Conservation (phyloP, 208 protist species). For the Crithidia acanthocephali region DNA sequence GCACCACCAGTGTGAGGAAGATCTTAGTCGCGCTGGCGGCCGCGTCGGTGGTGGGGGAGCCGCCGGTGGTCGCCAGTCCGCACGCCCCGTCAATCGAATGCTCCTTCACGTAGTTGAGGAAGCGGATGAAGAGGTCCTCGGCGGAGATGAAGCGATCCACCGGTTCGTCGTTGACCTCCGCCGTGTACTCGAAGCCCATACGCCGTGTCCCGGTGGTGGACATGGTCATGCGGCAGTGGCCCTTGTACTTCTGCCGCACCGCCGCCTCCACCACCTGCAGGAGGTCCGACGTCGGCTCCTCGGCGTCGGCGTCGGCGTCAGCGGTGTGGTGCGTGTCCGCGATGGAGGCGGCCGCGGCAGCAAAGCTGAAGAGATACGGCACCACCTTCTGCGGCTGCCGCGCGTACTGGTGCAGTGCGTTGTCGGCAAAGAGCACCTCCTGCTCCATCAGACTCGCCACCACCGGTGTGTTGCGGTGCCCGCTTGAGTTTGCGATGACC, state of each 20-base stretch:
- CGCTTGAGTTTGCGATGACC: constrained; percentile 79
- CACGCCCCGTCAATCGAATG: constrained; percentile 81
- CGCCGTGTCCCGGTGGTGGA: constrained; percentile 24
- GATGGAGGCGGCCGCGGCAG: constrained; percentile 57
- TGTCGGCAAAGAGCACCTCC: constrained; percentile 83
- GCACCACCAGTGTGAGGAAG: constrained; percentile 79
- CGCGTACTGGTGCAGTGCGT: constrained; percentile 65
- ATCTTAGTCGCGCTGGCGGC: constrained; percentile 27
- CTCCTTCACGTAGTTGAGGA: constrained; percentile 87
- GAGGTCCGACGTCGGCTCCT: constrained; percentile 36
- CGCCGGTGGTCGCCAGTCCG: constrained; percentile 39
- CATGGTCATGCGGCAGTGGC: constrained; percentile 56
- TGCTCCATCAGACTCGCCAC: constrained; percentile 74
- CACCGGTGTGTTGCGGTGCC: constrained; percentile 75
- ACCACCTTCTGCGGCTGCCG: constrained; percentile 78
- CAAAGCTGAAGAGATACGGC: constrained; percentile 79
- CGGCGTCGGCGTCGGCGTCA: constrained; percentile 1
- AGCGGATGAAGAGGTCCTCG: constrained; percentile 77
- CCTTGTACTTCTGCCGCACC: constrained; percentile 51
- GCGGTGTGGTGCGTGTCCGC: constrained; percentile 29
- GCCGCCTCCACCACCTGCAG: constrained; percentile 50
- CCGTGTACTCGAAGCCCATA: constrained; percentile 59
- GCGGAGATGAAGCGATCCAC: constrained; percentile 57
- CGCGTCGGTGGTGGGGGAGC: constrained; percentile 2
- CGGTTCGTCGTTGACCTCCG: constrained; percentile 33